These are phyloP conservation scores for Nemophila menziesii DNA, from an alignment of 257 asterid species.

Conservation along the genomic window DNA sequence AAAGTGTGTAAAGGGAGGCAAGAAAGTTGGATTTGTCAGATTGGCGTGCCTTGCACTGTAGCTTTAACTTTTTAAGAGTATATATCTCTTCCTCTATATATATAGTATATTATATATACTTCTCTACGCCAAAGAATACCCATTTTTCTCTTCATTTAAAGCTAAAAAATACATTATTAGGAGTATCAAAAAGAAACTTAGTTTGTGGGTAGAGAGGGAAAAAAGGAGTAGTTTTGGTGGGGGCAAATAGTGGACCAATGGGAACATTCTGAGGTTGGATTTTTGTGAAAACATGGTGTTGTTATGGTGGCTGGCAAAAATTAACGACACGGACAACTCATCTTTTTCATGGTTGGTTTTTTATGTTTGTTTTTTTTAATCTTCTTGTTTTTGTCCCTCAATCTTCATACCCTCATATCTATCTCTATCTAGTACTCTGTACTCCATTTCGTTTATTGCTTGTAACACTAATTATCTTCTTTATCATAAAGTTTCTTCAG, in stretches of 20 bases:
- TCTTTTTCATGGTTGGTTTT: constrained; percentile 36
- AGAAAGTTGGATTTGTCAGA: constrained; percentile 45
- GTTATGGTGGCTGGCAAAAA: constrained; percentile 64
- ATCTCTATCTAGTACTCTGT: constrained; percentile 15
- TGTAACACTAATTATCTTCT: constrained; percentile 10
- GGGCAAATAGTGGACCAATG: constrained; percentile 51
- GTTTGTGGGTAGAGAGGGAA: constrained; percentile 13
- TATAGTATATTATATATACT: constrained; percentile 14
- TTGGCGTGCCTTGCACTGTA: constrained; percentile 71
- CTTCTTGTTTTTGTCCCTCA: constrained; percentile 25
- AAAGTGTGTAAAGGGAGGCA: constrained; percentile 26
- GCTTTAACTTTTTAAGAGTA: constrained; percentile 8
- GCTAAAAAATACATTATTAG: constrained; percentile 22
- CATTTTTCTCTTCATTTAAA: constrained; percentile 29
- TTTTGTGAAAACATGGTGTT: constrained; percentile 66
- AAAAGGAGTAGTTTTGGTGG: constrained; percentile 43
- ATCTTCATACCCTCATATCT: too few species aligned
- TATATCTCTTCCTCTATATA: too few species aligned
- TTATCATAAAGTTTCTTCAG: constrained; percentile 8
- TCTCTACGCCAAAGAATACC: constrained; percentile 10
- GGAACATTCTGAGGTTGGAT: constrained; percentile 58
- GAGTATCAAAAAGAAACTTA: constrained; percentile 7
- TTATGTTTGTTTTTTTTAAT: constrained; percentile 19
- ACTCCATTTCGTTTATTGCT: constrained; percentile 10
- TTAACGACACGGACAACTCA: constrained; percentile 53